Base-by-base conservation (phyloP, 371 early-diverging fungal genomes). In the Mucor plumbeus region DNA sequence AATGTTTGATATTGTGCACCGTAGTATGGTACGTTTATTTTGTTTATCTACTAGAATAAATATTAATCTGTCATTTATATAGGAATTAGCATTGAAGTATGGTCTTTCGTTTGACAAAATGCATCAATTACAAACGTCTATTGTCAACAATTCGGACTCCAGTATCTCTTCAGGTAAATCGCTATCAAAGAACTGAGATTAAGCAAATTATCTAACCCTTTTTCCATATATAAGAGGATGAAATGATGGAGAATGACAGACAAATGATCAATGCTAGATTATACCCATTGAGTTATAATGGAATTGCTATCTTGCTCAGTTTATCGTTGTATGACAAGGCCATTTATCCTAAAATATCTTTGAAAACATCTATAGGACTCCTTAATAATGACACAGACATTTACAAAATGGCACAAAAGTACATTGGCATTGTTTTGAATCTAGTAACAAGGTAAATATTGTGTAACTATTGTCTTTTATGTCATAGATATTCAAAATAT, bases 221-320 rank as follows among this genome's bases (percentile, higher is more conserved):
- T 55, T 34, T 15, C 14, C 26, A 4, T 13, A 55, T 55, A 19
- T 0, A 70, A 70, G 70, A 70, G 21, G 58, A 70, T n/a, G 33
- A 21, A 50, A 2, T 40, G 0, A 41, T 13, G 0, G 59, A 67
- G 1, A 61, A 67, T 44, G 74, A 74, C n/a, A 40, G 56, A n/a
- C 70, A 74, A 57, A 67, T 64, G 63, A 70, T 74, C 3, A 70
- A 74, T 31, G 21, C 60, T 5, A 67, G 39, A 55, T 14, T 64
- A 5, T 74, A 70, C 54, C 67, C 70, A 5, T 9, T 74, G 14
- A 53, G 65, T 21, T 59, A 43, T 26, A 38, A 26, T 36, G 70
- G 70, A 13, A 62, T 70, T 21, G 68, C 65, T 5, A n/a, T 56
- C 1, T 35, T 74, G 8, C 26, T 67, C 17, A 10, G 56, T 36